A percentile compares a stretch with the other conserved stretches of the same genome.
Conservation (phyloP, 148 eudicot species). For the Hydrangea macrophylla region DNA sequence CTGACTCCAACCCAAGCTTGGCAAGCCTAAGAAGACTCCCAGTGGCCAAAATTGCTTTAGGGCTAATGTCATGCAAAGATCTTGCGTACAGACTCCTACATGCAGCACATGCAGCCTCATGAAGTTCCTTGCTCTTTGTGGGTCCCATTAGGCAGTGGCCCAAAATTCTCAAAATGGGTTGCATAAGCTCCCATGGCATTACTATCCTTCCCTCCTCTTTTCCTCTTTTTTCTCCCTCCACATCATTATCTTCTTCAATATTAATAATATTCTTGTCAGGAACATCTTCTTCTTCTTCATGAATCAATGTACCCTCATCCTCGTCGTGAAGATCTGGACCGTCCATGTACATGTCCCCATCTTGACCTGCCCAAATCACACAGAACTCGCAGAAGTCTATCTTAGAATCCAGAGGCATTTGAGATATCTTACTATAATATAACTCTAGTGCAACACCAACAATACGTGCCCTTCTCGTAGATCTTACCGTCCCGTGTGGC, state of each 20-base stretch:
- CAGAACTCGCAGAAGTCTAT: conserved; percentile 72
- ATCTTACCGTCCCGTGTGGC: conserved; percentile 74
- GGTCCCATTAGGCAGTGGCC: conserved; percentile 79
- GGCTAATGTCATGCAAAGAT: conserved; percentile 64
- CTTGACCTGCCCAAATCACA: conserved; percentile 52
- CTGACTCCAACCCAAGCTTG: conserved; percentile 29
- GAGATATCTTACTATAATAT: conserved; percentile 50
- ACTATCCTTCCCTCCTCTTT: conserved; percentile 46
- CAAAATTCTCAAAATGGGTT: conserved; percentile 63
- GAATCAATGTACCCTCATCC: too few relatives aligned
- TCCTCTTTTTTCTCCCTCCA: neutral
- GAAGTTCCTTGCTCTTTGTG: conserved; percentile 27
- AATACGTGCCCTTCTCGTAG: conserved; percentile 70
- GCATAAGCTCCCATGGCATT: conserved; percentile 82
- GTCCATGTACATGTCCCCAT: conserved; percentile 19
- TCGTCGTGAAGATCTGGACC: conserved; percentile 6
- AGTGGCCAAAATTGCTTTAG: conserved; percentile 73
- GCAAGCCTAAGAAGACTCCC: conserved; percentile 62
- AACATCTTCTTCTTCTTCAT: too few relatives aligned
- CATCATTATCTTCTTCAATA: too few relatives aligned
- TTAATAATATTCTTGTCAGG: too few relatives aligned
- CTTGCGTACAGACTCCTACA: conserved; percentile 63
- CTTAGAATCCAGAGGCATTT: conserved; percentile 61
- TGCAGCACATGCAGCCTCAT: conserved; percentile 54
- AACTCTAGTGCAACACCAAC: conserved; percentile 84